These are phyloP conservation scores for Aureobasidium melanogenum DNA, from an alignment of 2,329 filamentous ascomycete species.

Conservation along the genomic window DNA sequence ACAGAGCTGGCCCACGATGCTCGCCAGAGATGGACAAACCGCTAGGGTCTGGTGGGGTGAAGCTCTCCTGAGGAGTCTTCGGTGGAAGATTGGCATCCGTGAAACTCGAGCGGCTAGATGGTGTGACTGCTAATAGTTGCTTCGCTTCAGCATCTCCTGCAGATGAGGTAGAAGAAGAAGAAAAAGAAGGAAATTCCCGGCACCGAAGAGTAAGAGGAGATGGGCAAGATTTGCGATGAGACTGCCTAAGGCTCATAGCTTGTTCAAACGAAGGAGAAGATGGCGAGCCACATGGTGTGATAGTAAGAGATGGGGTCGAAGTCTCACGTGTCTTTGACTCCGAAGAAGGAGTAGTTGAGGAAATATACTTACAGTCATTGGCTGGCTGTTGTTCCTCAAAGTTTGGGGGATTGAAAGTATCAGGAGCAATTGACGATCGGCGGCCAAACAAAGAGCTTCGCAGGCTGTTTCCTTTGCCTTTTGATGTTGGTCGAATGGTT, in stretches of 20 bases:
- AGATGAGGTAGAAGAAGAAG: constrained; percentile 10
- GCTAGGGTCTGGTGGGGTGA: constrained; percentile 71
- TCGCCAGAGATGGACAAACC: constrained; percentile 70
- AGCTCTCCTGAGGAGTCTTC: constrained; percentile 67
- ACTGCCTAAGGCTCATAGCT: constrained; percentile 31
- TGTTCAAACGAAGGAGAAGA: constrained; percentile 30
- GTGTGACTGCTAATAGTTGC: constrained; percentile 25
- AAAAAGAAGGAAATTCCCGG: constrained; percentile 12
- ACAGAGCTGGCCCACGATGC: constrained; percentile 29
- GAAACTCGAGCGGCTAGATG: constrained; percentile 41
- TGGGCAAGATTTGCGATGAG: constrained; percentile 28
- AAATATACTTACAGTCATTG: constrained; percentile 30
- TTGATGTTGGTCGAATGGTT: constrained; percentile 32
- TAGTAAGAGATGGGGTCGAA: constrained; percentile 26
- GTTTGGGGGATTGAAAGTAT: constrained; percentile 36
- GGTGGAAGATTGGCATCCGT: constrained; percentile 43
- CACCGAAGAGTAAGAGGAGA: constrained; percentile 33
- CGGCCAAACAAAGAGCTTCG: constrained; percentile 42
- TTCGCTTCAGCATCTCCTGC: constrained; percentile 18
- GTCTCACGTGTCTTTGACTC: constrained; percentile 20
- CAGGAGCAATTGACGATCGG: constrained; percentile 36
- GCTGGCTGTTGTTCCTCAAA: constrained; percentile 17
- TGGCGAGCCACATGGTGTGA: constrained; percentile 24
- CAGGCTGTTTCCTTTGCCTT: constrained; percentile 44
- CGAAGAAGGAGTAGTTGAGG: constrained; percentile 14